phyloP scores from a whole-genome alignment of 768 basidiomycete genomes.

The Dacryopinax primogenitus region DNA sequence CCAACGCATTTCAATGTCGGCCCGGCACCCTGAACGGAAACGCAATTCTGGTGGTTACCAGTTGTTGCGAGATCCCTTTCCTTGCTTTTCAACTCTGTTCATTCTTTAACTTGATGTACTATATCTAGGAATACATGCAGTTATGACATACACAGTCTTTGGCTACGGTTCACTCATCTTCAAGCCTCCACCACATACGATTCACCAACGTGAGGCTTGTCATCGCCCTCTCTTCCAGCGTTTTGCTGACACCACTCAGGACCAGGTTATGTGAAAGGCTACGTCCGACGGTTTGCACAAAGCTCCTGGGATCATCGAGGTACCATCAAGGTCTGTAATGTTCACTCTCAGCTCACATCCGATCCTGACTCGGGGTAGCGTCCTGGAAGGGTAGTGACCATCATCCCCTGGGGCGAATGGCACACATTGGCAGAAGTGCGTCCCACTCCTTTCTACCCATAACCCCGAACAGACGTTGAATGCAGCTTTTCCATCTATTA shows the following conservation, averaged over 20 bases:
- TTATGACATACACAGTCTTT: slow-evolving; percentile 54
- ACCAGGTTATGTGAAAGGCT: slow-evolving; percentile 78
- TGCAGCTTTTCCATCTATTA: background rate
- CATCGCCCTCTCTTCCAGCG: background rate
- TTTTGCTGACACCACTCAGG: slow-evolving; percentile 29
- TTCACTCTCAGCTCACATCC: background rate
- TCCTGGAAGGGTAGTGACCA: slow-evolving; percentile 81
- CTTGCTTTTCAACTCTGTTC: background rate
- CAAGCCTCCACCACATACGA: slow-evolving; percentile 80
- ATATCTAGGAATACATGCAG: background rate
- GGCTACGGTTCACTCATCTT: slow-evolving; percentile 90
- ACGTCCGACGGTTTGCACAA: slow-evolving; percentile 82
- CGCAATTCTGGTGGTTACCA: no score
- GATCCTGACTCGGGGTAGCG: slow-evolving; percentile 33
- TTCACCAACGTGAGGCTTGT: slow-evolving; percentile 45
- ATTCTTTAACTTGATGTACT: background rate
- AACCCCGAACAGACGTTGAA: background rate
- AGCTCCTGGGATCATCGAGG: slow-evolving; percentile 87
- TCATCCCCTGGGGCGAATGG: slow-evolving; percentile 84
- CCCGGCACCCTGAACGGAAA: background rate
- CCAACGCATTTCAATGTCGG: background rate
- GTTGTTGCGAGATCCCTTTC: no score
- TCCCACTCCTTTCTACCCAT: background rate
- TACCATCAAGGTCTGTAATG: slow-evolving; percentile 52
- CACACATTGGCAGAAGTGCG: slow-evolving; percentile 43